These are phyloP conservation scores for Schizopora paradoxa DNA, from an alignment of 1,284 basidiomycete species.

Conservation along the genomic window DNA sequence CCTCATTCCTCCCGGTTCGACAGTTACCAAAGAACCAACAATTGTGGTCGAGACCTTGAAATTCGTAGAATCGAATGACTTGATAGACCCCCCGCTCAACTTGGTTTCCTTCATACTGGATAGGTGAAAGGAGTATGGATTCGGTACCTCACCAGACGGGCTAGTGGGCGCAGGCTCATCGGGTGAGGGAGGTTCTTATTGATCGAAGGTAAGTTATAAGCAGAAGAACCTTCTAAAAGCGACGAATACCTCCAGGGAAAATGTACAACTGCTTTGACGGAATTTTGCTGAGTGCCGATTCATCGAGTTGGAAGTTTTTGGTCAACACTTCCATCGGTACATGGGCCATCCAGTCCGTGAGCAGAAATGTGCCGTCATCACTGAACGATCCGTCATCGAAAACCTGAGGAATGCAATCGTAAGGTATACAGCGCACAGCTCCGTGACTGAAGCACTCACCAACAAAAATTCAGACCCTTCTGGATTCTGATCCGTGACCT, in stretches of 20 bases:
- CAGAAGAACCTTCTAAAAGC: neutral
- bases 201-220: slow-evolving; percentile 20
- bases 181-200: slow-evolving; percentile 32
- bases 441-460: slow-evolving; percentile 30
- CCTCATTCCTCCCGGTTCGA: slow-evolving; percentile 56
- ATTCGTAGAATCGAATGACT: slow-evolving; percentile 52
- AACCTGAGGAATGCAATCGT: neutral
- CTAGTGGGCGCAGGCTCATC: slow-evolving; percentile 36
- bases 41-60: slow-evolving; percentile 54
- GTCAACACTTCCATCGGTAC: slow-evolving; percentile 47
- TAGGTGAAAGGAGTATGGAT: slow-evolving; percentile 48
- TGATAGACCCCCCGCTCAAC: slow-evolving; percentile 49
- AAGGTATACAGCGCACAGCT: neutral
- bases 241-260: slow-evolving; percentile 38
- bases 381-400: slow-evolving; percentile 51
- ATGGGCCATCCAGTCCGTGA: slow-evolving; percentile 47
- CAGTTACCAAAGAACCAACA: slow-evolving; percentile 50
- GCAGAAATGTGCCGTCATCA: slow-evolving; percentile 51
- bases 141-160: slow-evolving; percentile 38
- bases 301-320: slow-evolving; percentile 44
- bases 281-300: slow-evolving; percentile 41
- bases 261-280: slow-evolving; percentile 49
- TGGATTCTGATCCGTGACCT: slow-evolving; percentile 49
- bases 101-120: slow-evolving; percentile 40
- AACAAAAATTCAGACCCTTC: slow-evolving; percentile 67